Base-by-base conservation (phyloP, 2,329 filamentous ascomycete genomes). In the Penicillium polonicum region DNA sequence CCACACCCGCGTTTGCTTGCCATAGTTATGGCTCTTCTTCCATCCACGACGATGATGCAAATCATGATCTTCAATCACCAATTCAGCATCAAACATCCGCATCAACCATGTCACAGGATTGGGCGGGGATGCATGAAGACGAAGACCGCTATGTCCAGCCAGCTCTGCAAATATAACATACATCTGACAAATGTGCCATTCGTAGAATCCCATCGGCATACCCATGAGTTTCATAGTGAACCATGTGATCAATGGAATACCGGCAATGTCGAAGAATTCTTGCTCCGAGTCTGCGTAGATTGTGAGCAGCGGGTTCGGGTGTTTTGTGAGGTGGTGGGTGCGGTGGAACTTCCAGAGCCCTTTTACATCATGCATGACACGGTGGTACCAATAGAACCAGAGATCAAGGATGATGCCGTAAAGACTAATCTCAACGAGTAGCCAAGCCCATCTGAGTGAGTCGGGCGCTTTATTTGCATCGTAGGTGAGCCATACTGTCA, bases 11-110 rank as follows among this genome's bases (percentile, higher is more conserved):
- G 50, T 53, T n/a, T 53, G 50, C 23, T 53, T 53, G 4, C 50
- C 50, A 45, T 53, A 53, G n/a, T 53, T 53, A 44, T 46, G 50
- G 25, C 50, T 53, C 31, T 46, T 53, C 41, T 53, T 53, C 50
- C 42, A 53, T 8, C 50, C 50, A 12, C 27, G 50, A 23, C 41
- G 42, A 31, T 53, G 50, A 53, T 53, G 50, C 23, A 53, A 38
- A 53, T 53, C 50, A 39, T 53, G 41, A 7, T 53, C 42, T 29
- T 53, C 50, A 17, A 53, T 52, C 10, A 52, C 50, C 41, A 53
- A 17, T 13, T 53, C 50, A 10, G 50, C 50, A 45, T 53, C 50
- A 13, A 53, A 53, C 17, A 53, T 31, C 19, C 31, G 43, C 41
- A 53, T 53, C 41, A 53, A 19, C 50, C 50, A 53, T 17, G 50